Evolutionary conservation across 2,329 filamentous ascomycete genomes (phyloP), one percentile per base, ranked within the genome.

Genomic region (Colletotrichum liriopes): DNA sequence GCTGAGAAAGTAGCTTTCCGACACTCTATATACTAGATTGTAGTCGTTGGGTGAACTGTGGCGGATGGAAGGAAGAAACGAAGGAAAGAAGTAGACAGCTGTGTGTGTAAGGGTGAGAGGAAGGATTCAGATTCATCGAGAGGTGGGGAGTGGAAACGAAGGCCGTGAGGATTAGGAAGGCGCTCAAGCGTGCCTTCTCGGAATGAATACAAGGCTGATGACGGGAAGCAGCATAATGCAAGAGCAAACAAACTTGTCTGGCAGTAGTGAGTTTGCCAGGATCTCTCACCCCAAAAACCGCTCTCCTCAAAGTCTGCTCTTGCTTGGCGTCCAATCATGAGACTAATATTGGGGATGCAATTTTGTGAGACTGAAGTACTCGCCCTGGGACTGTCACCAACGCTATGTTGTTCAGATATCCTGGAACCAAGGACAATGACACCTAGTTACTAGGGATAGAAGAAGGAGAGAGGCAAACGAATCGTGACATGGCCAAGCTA

Each of bases 141-240:
- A 55, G 6, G 35, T 16, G 11, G 35, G 20, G 18, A 32, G 23
- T 41, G 20, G 23, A 45, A 64, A 29, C 6, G 37, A 39, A 58
- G 35, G n/a, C 5, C n/a, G 7, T 23, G 2, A 56, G 35, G 1
- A 23, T 18, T 35, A 16, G 23, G 14, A 41, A 18, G 47, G n/a
- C n/a, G n/a, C n/a, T 9, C 14, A 26, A 16, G 35, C 32, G n/a
- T 26, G 35, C 14, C 35, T 39, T 39, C 37, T 39, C 52, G 2
- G 37, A 7, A 23, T 41, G 11, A 18, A 58, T 18, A 35, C n/a
- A 3, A 41, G 7, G 26, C 39, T n/a, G 2, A 18, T 29, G 12
- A 55, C 66, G 66, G 66, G 39, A 56, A 58, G 66, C 51, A 20
- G 51, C 66, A 58, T 49, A 32, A 49, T 32, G 37, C 55, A 58